Conservation (phyloP, 2,329 filamentous ascomycete genomes). For the Colletotrichum sp. region DNA sequence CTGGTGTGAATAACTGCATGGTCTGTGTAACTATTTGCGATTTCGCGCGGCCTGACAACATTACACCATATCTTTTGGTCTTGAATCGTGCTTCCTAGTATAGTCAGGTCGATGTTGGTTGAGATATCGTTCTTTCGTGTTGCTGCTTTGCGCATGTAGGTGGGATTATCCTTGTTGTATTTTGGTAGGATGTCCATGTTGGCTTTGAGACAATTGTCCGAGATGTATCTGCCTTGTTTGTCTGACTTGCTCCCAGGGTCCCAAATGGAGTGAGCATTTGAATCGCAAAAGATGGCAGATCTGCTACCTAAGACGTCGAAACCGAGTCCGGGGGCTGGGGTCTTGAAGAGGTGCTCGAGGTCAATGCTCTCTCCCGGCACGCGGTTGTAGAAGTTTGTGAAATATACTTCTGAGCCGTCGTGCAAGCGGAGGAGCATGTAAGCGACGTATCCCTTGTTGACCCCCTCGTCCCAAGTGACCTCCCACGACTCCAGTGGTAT, state of each 20-base stretch:
- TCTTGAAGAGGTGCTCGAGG: neutral
- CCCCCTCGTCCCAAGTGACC: neutral
- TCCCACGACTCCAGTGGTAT: neutral
- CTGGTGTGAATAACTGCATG: neutral
- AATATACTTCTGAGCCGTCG: neutral
- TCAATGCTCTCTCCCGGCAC: neutral
- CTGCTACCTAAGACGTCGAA: neutral
- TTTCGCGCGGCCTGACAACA: neutral
- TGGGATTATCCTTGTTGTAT: neutral
- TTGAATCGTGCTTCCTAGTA: too few species aligned
- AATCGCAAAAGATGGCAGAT: neutral
- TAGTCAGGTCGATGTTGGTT: neutral
- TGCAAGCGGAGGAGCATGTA: neutral
- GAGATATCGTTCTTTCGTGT: rapidly evolving
- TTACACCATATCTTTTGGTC: too few species aligned
- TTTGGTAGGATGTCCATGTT: neutral
- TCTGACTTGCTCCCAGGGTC: rapidly evolving
- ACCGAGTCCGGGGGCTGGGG: neutral
- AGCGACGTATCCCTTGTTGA: neutral
- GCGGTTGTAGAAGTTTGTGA: neutral
- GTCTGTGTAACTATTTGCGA: neutral
- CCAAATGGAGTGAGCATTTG: neutral
- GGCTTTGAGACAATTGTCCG: too few species aligned
- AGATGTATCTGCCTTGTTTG: neutral
- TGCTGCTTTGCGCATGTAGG: neutral